Percentiles rank a stretch among this genome's conserved stretches.
Conservation (phyloP, 169 alveolate genomes). For the Plasmodium vivax region DNA sequence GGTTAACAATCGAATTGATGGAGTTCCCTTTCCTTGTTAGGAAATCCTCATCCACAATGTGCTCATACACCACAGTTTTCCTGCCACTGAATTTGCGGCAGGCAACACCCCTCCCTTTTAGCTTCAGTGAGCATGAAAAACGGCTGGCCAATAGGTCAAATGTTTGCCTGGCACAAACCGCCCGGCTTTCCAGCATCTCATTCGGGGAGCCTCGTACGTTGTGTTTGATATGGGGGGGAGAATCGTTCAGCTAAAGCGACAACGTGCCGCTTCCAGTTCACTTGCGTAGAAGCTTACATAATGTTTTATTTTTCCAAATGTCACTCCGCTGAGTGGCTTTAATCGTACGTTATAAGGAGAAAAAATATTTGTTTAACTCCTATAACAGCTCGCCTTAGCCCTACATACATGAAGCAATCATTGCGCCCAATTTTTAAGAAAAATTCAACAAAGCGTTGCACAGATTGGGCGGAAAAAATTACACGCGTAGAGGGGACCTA, state of each 20-base stretch:
- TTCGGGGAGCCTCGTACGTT: neutral
- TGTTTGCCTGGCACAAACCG: neutral
- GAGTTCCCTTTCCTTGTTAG: slow-evolving; percentile 18
- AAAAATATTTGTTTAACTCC: neutral
- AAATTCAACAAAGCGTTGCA: neutral
- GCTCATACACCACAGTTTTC: slow-evolving; percentile 28
- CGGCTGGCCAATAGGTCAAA: neutral
- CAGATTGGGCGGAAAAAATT: neutral
- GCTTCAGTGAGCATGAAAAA: neutral
- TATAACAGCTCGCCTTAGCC: neutral
- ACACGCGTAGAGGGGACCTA: neutral
- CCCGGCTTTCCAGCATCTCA: neutral
- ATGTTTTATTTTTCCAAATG: too few relatives aligned
- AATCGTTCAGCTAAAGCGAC: neutral
- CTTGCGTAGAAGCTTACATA: neutral
- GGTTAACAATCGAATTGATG: slow-evolving; percentile 32
- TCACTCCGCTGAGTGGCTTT: neutral
- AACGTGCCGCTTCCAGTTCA: neutral
- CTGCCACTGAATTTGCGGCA: slow-evolving; percentile 1
- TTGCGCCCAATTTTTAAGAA: neutral
- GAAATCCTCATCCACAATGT: slow-evolving; percentile 15
- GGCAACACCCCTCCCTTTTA: neutral
- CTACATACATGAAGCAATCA: neutral
- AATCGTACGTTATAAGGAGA: neutral
- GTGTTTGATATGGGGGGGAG: neutral